A percentile compares a stretch with the other conserved stretches of the same genome.
phyloP scores from a whole-genome alignment of 1,139 yeast species.

The Barnettozyma hawaiiensis region DNA sequence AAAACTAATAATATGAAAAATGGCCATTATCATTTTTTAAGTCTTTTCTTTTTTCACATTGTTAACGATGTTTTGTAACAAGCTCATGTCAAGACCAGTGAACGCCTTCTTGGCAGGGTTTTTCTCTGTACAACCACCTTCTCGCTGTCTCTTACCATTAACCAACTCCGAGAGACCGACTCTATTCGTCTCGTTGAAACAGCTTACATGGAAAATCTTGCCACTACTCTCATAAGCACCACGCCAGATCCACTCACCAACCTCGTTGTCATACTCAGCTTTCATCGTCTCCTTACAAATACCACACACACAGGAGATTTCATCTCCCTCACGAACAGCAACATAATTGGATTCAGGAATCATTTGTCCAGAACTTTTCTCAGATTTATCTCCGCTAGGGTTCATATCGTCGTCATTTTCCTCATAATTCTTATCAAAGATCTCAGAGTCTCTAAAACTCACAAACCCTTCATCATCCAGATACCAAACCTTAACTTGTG shows the following conservation, averaged over 20 bases:
- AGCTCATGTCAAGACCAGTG: constrained; percentile 12
- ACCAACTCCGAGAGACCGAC: constrained; percentile 7
- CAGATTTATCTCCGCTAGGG: constrained; percentile 9
- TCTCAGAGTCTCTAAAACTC: constrained; percentile 61
- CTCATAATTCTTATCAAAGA: constrained; percentile 33
- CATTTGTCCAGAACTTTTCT: constrained; percentile 7
- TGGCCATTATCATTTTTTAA: too few relatives aligned
- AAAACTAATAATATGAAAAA: too few relatives aligned
- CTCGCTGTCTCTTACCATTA: constrained; percentile 17
- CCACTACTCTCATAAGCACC: constrained; percentile 69
- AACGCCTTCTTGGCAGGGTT: not conserved
- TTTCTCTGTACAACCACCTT: constrained; percentile 6
- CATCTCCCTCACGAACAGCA: constrained; percentile 71
- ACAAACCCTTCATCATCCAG: constrained; percentile 71
- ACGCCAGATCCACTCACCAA: constrained; percentile 95
- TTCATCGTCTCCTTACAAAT: constrained; percentile 80
- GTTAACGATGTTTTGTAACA: constrained; percentile 17
- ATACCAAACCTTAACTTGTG: constrained; percentile 81
- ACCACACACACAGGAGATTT: constrained; percentile 58
- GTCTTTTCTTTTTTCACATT: constrained; percentile 7
- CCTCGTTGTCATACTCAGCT: constrained; percentile 80
- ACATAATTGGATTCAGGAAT: constrained; percentile 36
- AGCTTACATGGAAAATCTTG: constrained; percentile 74
- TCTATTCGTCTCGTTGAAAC: constrained; percentile 63
- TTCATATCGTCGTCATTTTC: constrained; percentile 10